Evolutionary conservation across 108 stramenopile species (phyloP).

Genomic region (Pelagomonas calceolata): DNA sequence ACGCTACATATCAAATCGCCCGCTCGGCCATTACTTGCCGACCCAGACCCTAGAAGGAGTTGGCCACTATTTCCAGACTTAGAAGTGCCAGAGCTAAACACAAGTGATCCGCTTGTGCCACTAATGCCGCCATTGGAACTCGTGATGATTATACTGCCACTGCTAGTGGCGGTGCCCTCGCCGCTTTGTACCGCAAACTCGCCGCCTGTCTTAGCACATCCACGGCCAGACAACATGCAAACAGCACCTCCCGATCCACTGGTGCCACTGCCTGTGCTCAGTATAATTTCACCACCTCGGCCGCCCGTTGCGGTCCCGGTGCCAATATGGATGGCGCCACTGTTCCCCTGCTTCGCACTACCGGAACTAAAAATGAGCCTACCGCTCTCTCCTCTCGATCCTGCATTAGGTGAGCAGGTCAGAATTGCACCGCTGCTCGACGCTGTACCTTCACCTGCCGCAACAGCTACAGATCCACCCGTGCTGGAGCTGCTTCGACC

Average conservation of each 20-base stretch:
- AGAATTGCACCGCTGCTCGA: not conserved
- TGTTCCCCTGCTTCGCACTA: not conserved
- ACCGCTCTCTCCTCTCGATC: not conserved
- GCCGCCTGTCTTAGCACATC: too few relatives aligned
- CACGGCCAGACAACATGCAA: too few relatives aligned
- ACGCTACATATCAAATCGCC: not conserved
- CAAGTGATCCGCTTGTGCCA: not conserved
- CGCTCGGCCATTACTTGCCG: not conserved
- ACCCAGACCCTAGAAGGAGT: not conserved
- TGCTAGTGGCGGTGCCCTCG: not conserved
- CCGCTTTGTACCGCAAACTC: not conserved
- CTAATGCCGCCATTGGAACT: not conserved
- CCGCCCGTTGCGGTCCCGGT: not conserved
- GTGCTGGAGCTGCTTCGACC: not conserved
- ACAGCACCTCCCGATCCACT: too few relatives aligned
- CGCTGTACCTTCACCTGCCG: not conserved
- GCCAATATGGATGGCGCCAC: not conserved
- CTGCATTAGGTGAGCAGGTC: not conserved
- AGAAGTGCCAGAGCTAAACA: constrained; percentile 3
- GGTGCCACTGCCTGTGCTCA: too few relatives aligned
- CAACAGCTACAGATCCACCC: not conserved
- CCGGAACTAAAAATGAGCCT: not conserved
- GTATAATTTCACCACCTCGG: not conserved
- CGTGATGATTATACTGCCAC: not conserved
- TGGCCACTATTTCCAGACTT: constrained; percentile 3